Conservation (phyloP, 176 grass and related monocot species). For the Stipa capillata region DNA sequence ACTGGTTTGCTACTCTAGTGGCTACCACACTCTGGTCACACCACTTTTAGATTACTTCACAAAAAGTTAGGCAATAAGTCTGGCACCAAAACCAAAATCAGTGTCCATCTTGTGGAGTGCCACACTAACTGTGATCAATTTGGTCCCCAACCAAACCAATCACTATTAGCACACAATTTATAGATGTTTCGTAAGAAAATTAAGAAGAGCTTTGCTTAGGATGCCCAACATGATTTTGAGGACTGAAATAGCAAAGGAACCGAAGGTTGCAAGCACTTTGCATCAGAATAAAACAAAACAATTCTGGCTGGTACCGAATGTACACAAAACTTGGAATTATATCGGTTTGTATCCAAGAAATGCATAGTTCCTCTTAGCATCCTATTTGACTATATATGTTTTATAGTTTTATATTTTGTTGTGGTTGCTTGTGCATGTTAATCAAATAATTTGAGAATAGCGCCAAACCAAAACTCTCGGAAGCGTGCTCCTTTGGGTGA, state of each 20-base stretch:
- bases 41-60: neutral
- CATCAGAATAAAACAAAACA: neutral
- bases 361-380: too few species aligned
- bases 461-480: too few species aligned
- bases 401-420: too few species aligned
- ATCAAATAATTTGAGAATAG: too few species aligned
- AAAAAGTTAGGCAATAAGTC: neutral
- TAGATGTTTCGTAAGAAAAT: neutral
- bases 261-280: neutral
- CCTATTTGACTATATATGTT: too few species aligned
- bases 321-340: neutral
- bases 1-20: neutral
- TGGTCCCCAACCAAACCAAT: neutral
- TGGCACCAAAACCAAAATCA: neutral
- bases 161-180: neutral
- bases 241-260: neutral
- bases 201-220: neutral
- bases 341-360: neutral
- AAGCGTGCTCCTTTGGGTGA: too few species aligned
- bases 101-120: neutral
- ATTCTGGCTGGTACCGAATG: neutral
- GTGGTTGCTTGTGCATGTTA: too few species aligned
- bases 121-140: constrained; percentile 2
- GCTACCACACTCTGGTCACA: neutral
- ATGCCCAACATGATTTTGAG: neutral